Evolutionary conservation across 2,329 filamentous ascomycete genomes (phyloP).

Genomic region (Phaeophleospora eucalypticola): DNA sequence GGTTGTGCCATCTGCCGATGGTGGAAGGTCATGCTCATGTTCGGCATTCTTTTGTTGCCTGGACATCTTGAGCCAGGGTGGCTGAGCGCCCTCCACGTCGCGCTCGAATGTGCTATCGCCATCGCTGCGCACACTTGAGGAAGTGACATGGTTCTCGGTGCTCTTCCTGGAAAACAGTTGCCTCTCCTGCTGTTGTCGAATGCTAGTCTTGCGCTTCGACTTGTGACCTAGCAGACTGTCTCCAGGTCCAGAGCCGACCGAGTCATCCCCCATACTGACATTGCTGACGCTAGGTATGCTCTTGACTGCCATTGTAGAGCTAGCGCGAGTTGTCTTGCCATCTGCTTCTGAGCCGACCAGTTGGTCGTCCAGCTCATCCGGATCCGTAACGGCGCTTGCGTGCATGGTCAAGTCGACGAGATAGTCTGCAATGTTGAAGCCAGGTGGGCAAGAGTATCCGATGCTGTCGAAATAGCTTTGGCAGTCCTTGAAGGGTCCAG

Average conservation of each 20-base stretch:
- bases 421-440: slow-evolving; percentile 98
- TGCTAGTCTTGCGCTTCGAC: slow-evolving; percentile 69
- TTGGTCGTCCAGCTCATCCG: slow-evolving; percentile 50
- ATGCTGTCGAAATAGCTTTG: slow-evolving; percentile 89
- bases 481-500: slow-evolving; percentile 81
- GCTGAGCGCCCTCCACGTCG: slow-evolving; percentile 41
- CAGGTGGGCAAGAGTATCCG: slow-evolving; percentile 88
- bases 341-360: slow-evolving; percentile 56
- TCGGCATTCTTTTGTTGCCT: slow-evolving; percentile 49
- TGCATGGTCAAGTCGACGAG: slow-evolving; percentile 98
- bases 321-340: slow-evolving; percentile 68
- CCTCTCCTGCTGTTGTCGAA: slow-evolving; percentile 80
- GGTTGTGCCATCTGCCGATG: slow-evolving; percentile 43
- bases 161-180: slow-evolving; percentile 85
- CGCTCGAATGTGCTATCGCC: slow-evolving; percentile 40
- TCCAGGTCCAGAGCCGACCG: slow-evolving; percentile 47
- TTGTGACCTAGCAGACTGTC: slow-evolving; percentile 57
- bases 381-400: slow-evolving; percentile 59
- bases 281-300: slow-evolving; percentile 82
- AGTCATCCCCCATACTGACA: slow-evolving; percentile 54
- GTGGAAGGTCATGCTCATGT: slow-evolving; percentile 40
- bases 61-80: slow-evolving; percentile 61
- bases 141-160: slow-evolving; percentile 45
- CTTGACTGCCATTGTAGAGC: slow-evolving; percentile 83
- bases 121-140: slow-evolving; percentile 53